A percentile compares a stretch with the other conserved stretches of the same genome.
These are phyloP conservation scores for Cutaneotrichosporon sp. DNA, from an alignment of 1,284 basidiomycete genomes.

Conservation along the genomic window DNA sequence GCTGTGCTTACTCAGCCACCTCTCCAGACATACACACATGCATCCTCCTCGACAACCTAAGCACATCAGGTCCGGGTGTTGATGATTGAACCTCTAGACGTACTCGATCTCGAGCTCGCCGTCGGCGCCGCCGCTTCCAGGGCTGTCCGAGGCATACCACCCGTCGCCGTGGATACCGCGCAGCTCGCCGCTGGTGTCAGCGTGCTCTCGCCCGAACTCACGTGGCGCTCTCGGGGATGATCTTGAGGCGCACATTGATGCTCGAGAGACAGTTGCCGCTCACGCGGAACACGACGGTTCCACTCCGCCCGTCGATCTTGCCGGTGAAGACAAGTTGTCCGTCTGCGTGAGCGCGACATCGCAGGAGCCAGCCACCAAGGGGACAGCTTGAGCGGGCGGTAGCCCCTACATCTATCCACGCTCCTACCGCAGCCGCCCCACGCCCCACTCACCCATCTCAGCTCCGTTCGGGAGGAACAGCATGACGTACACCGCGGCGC, in stretches of 20 bases:
- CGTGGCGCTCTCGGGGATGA: constrained; percentile 1
- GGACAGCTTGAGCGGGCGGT: no score
- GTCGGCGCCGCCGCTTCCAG: neutral
- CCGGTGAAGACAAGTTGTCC: constrained; percentile 1
- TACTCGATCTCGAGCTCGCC: neutral
- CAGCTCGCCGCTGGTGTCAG: constrained; percentile 1
- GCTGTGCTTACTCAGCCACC: no score
- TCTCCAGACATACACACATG: neutral
- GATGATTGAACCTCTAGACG: no score
- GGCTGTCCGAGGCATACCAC: neutral
- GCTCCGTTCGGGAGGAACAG: neutral
- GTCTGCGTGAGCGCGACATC: neutral
- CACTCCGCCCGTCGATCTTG: neutral
- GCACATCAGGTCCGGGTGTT: neutral
- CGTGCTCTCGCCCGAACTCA: neutral
- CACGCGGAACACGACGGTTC: constrained; percentile 1
- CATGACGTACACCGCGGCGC: neutral
- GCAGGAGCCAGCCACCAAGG: no score
- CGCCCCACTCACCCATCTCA: neutral
- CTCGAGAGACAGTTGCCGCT: neutral
- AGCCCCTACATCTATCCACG: no score
- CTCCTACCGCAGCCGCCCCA: no score
- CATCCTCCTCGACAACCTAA: neutral
- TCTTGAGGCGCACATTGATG: neutral
- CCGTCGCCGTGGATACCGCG: neutral